Evolutionary conservation across 2,329 filamentous ascomycete species (phyloP).

Genomic region (Talaromyces funiculosus): DNA sequence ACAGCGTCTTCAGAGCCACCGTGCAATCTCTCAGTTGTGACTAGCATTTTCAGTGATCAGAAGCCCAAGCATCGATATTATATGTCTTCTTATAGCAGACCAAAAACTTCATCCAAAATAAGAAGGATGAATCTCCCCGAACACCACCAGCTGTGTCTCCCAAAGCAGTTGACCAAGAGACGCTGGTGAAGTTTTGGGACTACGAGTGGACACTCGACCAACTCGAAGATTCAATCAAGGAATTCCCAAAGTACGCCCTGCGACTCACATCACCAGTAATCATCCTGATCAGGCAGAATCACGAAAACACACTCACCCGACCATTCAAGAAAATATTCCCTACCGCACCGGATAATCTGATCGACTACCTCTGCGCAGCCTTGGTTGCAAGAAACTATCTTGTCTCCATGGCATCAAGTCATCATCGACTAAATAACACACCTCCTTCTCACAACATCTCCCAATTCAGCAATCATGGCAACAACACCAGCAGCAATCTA

Average conservation of each 20-base stretch:
- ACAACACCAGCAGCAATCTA: conserved; percentile 16
- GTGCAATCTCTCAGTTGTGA: conserved; percentile 7
- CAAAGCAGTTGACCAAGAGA: conserved; percentile 23
- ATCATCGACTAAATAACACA: conserved; percentile 22
- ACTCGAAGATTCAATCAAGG: conserved; percentile 33
- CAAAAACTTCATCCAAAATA: background rate
- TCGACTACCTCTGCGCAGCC: conserved; percentile 34
- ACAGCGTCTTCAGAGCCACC: background rate
- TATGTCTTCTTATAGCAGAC: conserved; percentile 11
- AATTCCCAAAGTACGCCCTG: conserved; percentile 31
- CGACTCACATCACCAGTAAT: conserved; percentile 36
- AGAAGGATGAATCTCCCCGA: conserved; percentile 6
- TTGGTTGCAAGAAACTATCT: conserved; percentile 36
- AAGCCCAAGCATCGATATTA: conserved; percentile 8
- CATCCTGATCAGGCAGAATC: conserved; percentile 32
- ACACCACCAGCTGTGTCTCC: conserved; percentile 17
- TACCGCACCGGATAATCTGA: conserved; percentile 26
- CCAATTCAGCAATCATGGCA: background rate
- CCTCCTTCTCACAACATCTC: conserved; percentile 1
- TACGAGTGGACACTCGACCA: conserved; percentile 38
- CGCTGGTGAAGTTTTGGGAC: conserved; percentile 30
- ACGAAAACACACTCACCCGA: conserved; percentile 30
- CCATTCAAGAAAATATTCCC: conserved; percentile 35
- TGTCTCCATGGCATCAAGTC: conserved; percentile 25
- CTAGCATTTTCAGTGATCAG: conserved; percentile 8